Evolutionary conservation across 352 stramenopile species (phyloP).

Genomic region (Globisporangium camurandrum): DNA sequence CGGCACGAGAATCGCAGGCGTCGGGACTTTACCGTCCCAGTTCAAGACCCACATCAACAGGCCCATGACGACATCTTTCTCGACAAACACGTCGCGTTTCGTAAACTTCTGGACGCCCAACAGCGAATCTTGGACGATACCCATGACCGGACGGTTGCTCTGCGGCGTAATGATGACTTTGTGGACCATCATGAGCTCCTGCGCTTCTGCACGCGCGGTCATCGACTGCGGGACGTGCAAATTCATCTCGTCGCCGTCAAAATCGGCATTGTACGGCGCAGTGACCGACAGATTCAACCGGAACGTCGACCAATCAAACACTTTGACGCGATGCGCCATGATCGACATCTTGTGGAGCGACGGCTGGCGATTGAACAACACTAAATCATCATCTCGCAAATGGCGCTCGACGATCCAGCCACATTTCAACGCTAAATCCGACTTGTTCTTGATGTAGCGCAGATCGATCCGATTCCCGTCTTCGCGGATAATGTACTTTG

Average conservation of each 20-base stretch:
- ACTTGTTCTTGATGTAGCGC: conserved; percentile 97
- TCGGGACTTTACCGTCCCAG: conserved; percentile 96
- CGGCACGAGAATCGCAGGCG: conserved; percentile 95
- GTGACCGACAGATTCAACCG: conserved; percentile 98
- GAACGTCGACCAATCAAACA: conserved; percentile 99
- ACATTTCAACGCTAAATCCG: conserved; percentile 91
- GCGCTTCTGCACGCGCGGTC: conserved; percentile 93
- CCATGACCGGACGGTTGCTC: conserved; percentile 98
- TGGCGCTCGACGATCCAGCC: conserved; percentile 99
- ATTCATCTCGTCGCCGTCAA: conserved; percentile 99
- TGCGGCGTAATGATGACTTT: conserved; percentile 98
- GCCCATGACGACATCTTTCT: conserved; percentile 97
- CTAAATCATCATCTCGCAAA: conserved; percentile 96
- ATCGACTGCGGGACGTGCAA: conserved; percentile 97
- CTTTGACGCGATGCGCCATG: conserved; percentile 98
- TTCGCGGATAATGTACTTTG: conserved; percentile 97
- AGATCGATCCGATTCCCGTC: conserved; percentile 97
- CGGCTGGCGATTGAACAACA: conserved; percentile 99
- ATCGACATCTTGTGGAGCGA: conserved; percentile 99
- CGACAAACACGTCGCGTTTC: conserved; percentile 96
- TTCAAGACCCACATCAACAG: conserved; percentile 97
- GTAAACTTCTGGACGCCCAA: conserved; percentile 97
- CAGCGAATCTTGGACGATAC: conserved; percentile 97
- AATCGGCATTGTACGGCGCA: conserved; percentile 99
- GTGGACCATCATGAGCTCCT: conserved; percentile 98